These are phyloP conservation scores for Lathyrus tuberosus DNA, from an alignment of 306 rosid species.

Conservation along the genomic window DNA sequence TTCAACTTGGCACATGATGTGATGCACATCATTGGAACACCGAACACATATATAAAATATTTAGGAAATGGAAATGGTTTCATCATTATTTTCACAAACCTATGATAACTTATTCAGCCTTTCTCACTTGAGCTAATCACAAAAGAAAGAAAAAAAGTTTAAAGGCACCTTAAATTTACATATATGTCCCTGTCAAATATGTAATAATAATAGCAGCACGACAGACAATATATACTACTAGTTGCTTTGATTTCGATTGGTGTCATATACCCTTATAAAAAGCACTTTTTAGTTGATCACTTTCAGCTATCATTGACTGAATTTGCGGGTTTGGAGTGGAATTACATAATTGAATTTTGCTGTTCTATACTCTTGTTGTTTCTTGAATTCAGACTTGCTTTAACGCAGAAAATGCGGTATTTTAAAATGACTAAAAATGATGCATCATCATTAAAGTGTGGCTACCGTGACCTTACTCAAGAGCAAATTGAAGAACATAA, in stretches of 20 bases:
- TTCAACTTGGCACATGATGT: not conserved
- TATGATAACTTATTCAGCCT: conserved; percentile 37
- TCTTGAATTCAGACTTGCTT: conserved; percentile 47
- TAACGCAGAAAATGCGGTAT: conserved; percentile 52
- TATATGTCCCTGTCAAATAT: not conserved
- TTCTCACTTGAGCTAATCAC: conserved; percentile 40
- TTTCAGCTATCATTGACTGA: conserved; percentile 57
- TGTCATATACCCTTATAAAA: conserved; percentile 44
- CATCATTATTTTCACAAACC: conserved; percentile 49
- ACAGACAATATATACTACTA: conserved; percentile 34
- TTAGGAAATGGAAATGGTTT: conserved; percentile 34
- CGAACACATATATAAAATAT: conserved; percentile 22
- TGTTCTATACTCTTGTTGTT: conserved; percentile 22
- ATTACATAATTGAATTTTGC: conserved; percentile 29
- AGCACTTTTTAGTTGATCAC: conserved; percentile 42
- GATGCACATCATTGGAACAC: conserved; percentile 38
- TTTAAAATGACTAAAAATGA: conserved; percentile 52
- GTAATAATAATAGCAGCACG: conserved; percentile 13
- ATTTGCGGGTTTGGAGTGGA: conserved; percentile 32
- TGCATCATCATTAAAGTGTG: conserved; percentile 48
- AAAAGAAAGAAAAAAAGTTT: conserved; percentile 24
- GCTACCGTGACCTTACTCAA: conserved; percentile 21
- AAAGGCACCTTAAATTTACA: conserved; percentile 6
- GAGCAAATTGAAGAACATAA: not conserved
- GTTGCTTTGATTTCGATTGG: conserved; percentile 50